Evolutionary conservation across 2,329 filamentous ascomycete genomes (phyloP).

Genomic region (Phoma sp.): DNA sequence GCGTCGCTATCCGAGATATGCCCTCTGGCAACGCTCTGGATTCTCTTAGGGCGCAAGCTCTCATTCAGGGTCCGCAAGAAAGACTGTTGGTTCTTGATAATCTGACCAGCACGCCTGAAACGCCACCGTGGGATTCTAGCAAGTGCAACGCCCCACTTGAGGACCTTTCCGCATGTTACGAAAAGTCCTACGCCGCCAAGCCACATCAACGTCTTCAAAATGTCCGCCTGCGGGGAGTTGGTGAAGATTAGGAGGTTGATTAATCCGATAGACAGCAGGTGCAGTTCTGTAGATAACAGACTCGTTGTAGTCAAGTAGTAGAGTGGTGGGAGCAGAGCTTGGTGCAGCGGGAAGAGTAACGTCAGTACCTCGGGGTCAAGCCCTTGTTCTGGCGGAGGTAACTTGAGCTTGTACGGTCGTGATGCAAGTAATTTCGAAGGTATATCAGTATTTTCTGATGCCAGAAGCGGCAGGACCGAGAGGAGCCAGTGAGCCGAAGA

Average conservation of each 20-base stretch:
- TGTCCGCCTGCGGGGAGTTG: slow-evolving; percentile 62
- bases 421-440: slow-evolving; percentile 43
- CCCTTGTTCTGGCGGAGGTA: slow-evolving; percentile 36
- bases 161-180: slow-evolving; percentile 73
- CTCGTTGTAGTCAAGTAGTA: slow-evolving; percentile 88
- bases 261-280: slow-evolving; percentile 81
- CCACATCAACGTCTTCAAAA: slow-evolving; percentile 56
- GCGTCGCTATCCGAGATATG: slow-evolving; percentile 53
- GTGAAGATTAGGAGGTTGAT: slow-evolving; percentile 83
- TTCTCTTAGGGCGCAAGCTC: slow-evolving; percentile 38
- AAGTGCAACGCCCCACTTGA: slow-evolving; percentile 83
- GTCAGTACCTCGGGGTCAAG: slow-evolving; percentile 66
- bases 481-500: slow-evolving; percentile 81
- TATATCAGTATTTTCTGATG: slow-evolving; percentile 56
- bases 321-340: slow-evolving; percentile 75
- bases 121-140: slow-evolving; percentile 92
- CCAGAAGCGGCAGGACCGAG: slow-evolving; percentile 72
- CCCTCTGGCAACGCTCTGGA: slow-evolving; percentile 25
- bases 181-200: slow-evolving; percentile 77
- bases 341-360: slow-evolving; percentile 83
- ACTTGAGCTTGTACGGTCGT: slow-evolving; percentile 46
- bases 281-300: slow-evolving; percentile 83
- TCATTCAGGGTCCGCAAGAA: slow-evolving; percentile 53
- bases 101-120: slow-evolving; percentile 67
- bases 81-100: slow-evolving; percentile 52